These are phyloP conservation scores for Pythium apleroticum DNA, from an alignment of 352 stramenopile species.

Conservation along the genomic window DNA sequence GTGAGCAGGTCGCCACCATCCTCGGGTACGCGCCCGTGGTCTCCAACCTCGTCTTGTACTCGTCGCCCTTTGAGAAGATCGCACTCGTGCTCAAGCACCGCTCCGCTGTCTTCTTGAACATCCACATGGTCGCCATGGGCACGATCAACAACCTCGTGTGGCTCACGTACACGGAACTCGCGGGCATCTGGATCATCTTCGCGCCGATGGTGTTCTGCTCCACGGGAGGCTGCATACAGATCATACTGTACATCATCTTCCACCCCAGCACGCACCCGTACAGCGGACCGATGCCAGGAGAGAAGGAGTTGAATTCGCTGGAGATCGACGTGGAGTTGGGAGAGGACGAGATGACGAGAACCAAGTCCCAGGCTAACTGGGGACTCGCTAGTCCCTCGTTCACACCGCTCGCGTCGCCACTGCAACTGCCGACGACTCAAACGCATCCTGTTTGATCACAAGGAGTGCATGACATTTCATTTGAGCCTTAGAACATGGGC, in stretches of 20 bases:
- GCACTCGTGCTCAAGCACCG: constrained; percentile 46
- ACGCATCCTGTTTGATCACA: not conserved
- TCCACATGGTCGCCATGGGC: constrained; percentile 47
- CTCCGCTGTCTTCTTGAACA: constrained; percentile 47
- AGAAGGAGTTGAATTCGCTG: not conserved
- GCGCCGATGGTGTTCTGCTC: constrained; percentile 49
- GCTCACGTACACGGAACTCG: constrained; percentile 45
- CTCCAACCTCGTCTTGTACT: constrained; percentile 50
- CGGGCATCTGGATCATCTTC: constrained; percentile 49
- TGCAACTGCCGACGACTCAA: not conserved
- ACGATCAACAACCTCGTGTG: constrained; percentile 51
- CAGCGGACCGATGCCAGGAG: constrained; percentile 5
- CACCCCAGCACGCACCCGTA: constrained; percentile 46
- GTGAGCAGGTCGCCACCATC: constrained; percentile 25
- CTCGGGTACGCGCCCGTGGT: constrained; percentile 40
- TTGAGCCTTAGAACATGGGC: too few species aligned
- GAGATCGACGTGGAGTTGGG: constrained; percentile 11
- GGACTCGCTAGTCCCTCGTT: constrained; percentile 4
- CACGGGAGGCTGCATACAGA: constrained; percentile 33
- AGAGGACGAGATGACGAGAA: not conserved
- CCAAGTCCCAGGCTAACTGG: not conserved
- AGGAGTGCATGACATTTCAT: not conserved
- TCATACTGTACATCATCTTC: constrained; percentile 45
- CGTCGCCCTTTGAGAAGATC: constrained; percentile 60
- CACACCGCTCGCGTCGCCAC: constrained; percentile 11